These are phyloP conservation scores for Leccinum variicolor DNA, from an alignment of 768 basidiomycete genomes.

Conservation along the genomic window DNA sequence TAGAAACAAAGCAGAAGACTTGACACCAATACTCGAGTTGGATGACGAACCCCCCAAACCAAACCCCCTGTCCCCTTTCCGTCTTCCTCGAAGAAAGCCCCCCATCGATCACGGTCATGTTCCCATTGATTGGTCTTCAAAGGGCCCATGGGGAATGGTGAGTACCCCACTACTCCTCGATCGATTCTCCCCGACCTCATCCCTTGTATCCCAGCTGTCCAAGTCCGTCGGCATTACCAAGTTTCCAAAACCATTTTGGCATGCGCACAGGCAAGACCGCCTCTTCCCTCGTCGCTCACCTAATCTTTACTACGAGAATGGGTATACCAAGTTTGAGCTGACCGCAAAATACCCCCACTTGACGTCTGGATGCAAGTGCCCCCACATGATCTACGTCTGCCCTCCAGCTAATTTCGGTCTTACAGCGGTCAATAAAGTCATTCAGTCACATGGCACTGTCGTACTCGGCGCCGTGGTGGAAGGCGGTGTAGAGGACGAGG, in stretches of 20 bases:
- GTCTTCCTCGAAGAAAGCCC: conserved; percentile 13
- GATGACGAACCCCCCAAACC: conserved; percentile 1
- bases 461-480: conserved; percentile 45
- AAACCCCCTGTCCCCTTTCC: conserved; percentile 1
- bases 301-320: conserved; percentile 22
- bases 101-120: conserved; percentile 18
- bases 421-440: conserved; percentile 50
- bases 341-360: conserved; percentile 39
- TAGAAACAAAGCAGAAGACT: conserved; percentile 32
- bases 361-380: conserved; percentile 39
- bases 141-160: conserved; percentile 22
- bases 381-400: not conserved
- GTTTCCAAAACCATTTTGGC: conserved; percentile 23
- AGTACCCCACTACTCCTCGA: not conserved
- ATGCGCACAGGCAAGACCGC: conserved; percentile 22
- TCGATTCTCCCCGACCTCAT: not conserved
- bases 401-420: conserved; percentile 1
- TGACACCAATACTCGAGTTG: conserved; percentile 16
- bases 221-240: conserved; percentile 10
- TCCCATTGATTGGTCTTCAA: conserved; percentile 16
- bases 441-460: conserved; percentile 41
- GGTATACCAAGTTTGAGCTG: conserved; percentile 25
- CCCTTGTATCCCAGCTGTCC: conserved; percentile 7
- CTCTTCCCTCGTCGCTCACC: conserved; percentile 19
- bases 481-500: conserved; percentile 42